Conservation (phyloP, 345 rosid genomes). For the Gossypium sturtianum region DNA sequence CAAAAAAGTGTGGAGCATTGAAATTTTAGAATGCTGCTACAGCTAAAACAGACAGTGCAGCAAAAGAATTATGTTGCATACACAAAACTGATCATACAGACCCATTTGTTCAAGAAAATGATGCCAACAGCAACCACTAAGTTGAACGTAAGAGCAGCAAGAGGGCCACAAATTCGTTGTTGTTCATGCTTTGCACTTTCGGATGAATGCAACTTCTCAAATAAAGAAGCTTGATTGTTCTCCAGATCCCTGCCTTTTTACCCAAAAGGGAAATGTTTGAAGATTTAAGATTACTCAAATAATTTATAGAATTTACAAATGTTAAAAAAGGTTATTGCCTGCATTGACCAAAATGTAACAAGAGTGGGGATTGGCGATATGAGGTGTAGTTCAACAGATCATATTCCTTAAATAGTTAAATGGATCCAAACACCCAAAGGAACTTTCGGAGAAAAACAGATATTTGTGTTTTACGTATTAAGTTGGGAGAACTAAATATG, state of each 20-base stretch:
- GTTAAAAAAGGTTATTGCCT: neutral
- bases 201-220: constrained; percentile 49
- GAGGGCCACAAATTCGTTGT: constrained; percentile 52
- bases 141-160: constrained; percentile 69
- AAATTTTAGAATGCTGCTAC: neutral
- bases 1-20: neutral
- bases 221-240: constrained; percentile 54
- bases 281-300: neutral
- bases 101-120: constrained; percentile 91
- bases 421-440: neutral
- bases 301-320: neutral
- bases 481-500: neutral
- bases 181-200: constrained; percentile 59
- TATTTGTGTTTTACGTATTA: neutral
- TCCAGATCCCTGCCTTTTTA: constrained; percentile 57
- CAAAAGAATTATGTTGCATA: neutral
- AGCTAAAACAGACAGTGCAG: neutral
- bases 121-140: constrained; percentile 69
- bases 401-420: neutral
- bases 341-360: neutral
- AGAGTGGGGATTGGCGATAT: neutral
- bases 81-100: constrained; percentile 12
- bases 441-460: neutral
- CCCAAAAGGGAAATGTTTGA: neutral
- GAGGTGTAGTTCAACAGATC: neutral